Conservation (phyloP, 129 eudicot species). For the Arctium minus region DNA sequence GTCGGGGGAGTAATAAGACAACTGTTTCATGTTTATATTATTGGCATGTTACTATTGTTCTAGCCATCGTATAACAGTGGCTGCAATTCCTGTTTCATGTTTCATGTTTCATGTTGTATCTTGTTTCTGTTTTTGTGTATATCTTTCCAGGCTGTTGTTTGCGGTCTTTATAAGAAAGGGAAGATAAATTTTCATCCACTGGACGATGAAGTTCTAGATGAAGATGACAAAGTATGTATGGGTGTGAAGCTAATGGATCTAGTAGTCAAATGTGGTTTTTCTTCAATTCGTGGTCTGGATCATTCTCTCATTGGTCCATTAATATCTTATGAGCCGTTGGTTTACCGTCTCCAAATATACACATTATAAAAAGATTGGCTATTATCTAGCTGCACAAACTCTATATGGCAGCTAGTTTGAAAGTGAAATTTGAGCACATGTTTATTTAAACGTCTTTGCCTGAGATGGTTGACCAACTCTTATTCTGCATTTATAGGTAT, state of each 20-base stretch:
- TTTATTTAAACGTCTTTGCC: not conserved
- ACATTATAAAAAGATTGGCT: not conserved
- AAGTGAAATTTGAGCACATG: not conserved
- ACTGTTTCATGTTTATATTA: not conserved
- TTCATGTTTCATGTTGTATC: not conserved
- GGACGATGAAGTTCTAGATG: constrained; percentile 70
- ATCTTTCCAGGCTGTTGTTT: constrained; percentile 75
- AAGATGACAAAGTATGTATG: constrained; percentile 79
- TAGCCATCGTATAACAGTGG: not conserved
- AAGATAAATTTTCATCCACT: constrained; percentile 79
- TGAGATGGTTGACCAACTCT: not conserved
- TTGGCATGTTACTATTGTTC: not conserved
- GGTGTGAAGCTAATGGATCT: not conserved
- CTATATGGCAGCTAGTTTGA: not conserved
- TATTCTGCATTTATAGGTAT: constrained; percentile 41
- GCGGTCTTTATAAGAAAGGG: constrained; percentile 74
- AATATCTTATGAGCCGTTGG: not conserved
- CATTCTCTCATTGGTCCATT: not conserved
- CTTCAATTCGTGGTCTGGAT: not conserved
- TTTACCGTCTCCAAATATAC: not conserved
- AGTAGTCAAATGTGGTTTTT: not conserved
- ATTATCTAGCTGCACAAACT: not conserved
- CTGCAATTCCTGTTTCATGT: not conserved
- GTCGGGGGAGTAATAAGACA: too few species aligned
- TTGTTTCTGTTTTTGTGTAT: not conserved